Conservation (phyloP, 2,329 filamentous ascomycete species). For the Arthrobotrys entomopaga region DNA sequence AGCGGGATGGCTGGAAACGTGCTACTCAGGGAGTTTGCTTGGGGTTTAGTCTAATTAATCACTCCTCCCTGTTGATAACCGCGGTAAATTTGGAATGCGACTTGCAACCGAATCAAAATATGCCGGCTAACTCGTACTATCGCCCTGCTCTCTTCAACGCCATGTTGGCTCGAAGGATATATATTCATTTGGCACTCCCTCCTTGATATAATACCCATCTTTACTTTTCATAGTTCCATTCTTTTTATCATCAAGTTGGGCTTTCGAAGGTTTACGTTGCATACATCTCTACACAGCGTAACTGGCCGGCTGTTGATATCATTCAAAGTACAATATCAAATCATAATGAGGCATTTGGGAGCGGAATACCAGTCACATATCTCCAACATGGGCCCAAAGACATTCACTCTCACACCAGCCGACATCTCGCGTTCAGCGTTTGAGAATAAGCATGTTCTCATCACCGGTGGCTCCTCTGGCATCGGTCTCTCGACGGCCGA, state of each 20-base stretch:
- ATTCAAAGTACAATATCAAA: not conserved
- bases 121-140: constrained; percentile 22
- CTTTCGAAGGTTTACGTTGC: not conserved
- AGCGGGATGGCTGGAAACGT: constrained; percentile 31
- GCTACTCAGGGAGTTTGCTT: constrained; percentile 12
- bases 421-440: constrained; percentile 37
- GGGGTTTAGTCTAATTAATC: not conserved
- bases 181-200: constrained; percentile 19
- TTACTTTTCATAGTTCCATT: not conserved
- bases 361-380: not conserved
- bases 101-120: constrained; percentile 38
- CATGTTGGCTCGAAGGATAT: constrained; percentile 16
- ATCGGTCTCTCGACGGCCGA: constrained; percentile 61
- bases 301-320: not conserved
- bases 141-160: constrained; percentile 3
- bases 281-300: not conserved
- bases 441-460: constrained; percentile 48
- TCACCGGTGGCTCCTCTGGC: constrained; percentile 53
- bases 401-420: constrained; percentile 39
- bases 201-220: constrained; percentile 10
- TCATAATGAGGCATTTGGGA: not conserved
- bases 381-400: constrained; percentile 27
- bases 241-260: not conserved
- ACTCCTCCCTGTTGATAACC: constrained; percentile 32
- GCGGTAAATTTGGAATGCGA: constrained; percentile 36